Evolutionary conservation across 2,329 filamentous ascomycete genomes (phyloP).

Genomic region (Calonectria pseudoturangicola): DNA sequence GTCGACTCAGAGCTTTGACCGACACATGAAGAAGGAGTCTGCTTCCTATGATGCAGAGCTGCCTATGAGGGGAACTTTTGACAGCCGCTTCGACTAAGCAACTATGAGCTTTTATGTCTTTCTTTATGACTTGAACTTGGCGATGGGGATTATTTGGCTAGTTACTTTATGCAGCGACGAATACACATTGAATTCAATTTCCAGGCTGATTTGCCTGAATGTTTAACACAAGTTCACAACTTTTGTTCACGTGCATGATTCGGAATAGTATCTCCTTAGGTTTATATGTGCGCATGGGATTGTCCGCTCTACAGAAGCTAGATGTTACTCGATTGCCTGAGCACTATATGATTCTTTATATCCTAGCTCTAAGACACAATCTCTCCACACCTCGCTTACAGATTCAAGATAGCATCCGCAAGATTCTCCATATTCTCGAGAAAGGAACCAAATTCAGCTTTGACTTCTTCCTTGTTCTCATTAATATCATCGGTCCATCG

Average conservation of each 20-base stretch:
- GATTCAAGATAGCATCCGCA: slow-evolving; percentile 34
- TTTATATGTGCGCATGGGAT: no score
- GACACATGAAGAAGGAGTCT: slow-evolving; percentile 64
- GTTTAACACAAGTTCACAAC: background rate
- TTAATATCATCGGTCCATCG: slow-evolving; percentile 72
- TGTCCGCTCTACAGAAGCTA: no score
- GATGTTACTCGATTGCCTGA: no score
- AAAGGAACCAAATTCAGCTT: slow-evolving; percentile 44
- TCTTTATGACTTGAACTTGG: background rate
- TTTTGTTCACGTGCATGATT: background rate
- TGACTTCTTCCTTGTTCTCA: slow-evolving; percentile 56
- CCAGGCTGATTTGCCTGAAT: background rate
- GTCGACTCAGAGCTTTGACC: slow-evolving; percentile 65
- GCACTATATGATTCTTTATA: no score
- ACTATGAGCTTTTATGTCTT: background rate
- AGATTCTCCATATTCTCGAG: slow-evolving; percentile 45
- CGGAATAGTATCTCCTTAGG: background rate
- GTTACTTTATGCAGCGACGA: background rate
- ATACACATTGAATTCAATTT: slow-evolving; percentile 1
- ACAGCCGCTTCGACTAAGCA: background rate
- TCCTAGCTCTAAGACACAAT: no score
- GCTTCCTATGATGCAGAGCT: slow-evolving; percentile 58
- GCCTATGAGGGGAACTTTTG: slow-evolving; percentile 59
- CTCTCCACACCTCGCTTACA: background rate
- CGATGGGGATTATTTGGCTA: background rate